Percentiles rank a stretch among this genome's conserved stretches.
Evolutionary conservation across 352 stramenopile species (phyloP).

Genomic region (Sclerospora graminicola): DNA sequence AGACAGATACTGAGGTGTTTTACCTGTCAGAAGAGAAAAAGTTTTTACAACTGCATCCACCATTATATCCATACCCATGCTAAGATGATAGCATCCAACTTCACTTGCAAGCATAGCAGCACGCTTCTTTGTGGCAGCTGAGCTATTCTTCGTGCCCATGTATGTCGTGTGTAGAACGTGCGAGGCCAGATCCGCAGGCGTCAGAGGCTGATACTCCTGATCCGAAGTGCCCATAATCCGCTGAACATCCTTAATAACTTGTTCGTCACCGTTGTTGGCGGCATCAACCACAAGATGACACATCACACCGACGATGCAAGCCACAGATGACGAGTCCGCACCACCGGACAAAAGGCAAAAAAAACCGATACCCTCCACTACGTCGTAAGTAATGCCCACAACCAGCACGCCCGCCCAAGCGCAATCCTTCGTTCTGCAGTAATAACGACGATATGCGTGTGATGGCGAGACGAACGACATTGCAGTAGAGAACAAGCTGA

Average conservation of each 20-base stretch:
- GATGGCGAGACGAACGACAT: conserved; percentile 25
- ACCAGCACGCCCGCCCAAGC: conserved; percentile 94
- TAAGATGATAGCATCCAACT: conserved; percentile 94
- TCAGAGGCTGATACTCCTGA: conserved; percentile 46
- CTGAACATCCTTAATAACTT: conserved; percentile 82
- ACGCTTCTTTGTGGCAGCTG: conserved; percentile 82
- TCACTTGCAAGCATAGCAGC: conserved; percentile 83
- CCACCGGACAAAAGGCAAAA: conserved; percentile 95
- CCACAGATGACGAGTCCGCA: conserved; percentile 93
- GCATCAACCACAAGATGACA: conserved; percentile 90
- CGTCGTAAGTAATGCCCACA: conserved; percentile 98
- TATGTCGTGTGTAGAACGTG: conserved; percentile 95
- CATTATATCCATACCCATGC: conserved; percentile 94
- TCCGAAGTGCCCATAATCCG: conserved; percentile 59
- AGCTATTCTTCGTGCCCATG: conserved; percentile 97
- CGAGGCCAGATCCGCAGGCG: conserved; percentile 85
- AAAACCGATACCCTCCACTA: conserved; percentile 82
- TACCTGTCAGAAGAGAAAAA: conserved; percentile 73
- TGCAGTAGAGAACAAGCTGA: conserved; percentile 69
- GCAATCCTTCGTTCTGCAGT: conserved; percentile 96
- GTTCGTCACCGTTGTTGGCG: conserved; percentile 59
- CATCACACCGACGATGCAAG: conserved; percentile 97
- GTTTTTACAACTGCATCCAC: conserved; percentile 82
- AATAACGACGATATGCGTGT: conserved; percentile 52
- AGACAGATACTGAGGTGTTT: conserved; percentile 84